A percentile compares a stretch with the other conserved stretches of the same genome.
phyloP scores from a whole-genome alignment of 495 filamentous ascomycete species.

The Xylaria castorea region DNA sequence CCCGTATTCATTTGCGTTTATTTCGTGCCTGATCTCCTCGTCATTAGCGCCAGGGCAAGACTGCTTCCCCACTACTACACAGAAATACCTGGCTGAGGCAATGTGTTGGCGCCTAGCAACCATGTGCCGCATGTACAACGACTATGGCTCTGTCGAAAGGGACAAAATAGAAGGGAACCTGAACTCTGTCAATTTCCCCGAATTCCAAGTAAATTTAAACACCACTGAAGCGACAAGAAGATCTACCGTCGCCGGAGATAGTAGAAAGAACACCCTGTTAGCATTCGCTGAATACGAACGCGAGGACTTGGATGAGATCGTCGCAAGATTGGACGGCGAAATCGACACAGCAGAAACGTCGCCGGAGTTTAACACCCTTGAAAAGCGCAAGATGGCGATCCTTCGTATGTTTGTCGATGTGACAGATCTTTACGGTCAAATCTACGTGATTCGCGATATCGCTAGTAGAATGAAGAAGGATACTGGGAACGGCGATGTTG shows the following conservation, averaged over 20 bases:
- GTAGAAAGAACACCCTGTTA: neutral
- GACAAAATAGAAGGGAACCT: slow-evolving; percentile 48
- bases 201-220: neutral
- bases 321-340: neutral
- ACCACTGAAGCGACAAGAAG: neutral
- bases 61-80: slow-evolving; percentile 22
- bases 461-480: neutral
- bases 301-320: neutral
- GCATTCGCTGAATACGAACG: neutral
- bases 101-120: slow-evolving; percentile 41
- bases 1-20: slow-evolving; percentile 47
- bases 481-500: neutral
- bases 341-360: neutral
- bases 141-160: slow-evolving; percentile 43
- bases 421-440: slow-evolving; percentile 7
- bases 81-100: slow-evolving; percentile 42
- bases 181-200: slow-evolving; percentile 49
- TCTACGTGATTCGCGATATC: slow-evolving; percentile 16
- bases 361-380: slow-evolving; percentile 34
- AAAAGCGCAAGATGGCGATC: slow-evolving; percentile 13
- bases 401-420: slow-evolving; percentile 6
- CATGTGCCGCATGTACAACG: slow-evolving; percentile 52
- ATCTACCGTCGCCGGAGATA: neutral
- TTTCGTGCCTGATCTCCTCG: slow-evolving; percentile 38
- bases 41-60: slow-evolving; percentile 4